Percentiles rank a stretch among this genome's conserved stretches.
Evolutionary conservation across 805 yeast genomes (phyloP).

Genomic region (Teunomyces barrocoloradensis): DNA sequence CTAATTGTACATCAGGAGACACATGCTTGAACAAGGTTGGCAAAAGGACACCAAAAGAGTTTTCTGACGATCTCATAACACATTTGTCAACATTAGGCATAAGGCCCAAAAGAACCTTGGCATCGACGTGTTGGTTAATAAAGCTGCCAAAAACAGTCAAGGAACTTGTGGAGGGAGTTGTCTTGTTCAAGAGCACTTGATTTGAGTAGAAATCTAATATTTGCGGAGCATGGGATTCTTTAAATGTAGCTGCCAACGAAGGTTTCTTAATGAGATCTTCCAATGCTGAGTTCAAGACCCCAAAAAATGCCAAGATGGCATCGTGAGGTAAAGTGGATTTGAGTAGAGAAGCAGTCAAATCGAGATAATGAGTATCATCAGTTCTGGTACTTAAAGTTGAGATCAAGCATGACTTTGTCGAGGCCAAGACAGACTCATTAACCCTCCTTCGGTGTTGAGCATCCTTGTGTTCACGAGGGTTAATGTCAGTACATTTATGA

Average conservation of each 20-base stretch:
- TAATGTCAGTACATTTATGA: constrained; percentile 17
- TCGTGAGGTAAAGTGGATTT: constrained; percentile 6
- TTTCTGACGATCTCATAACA: constrained; percentile 74
- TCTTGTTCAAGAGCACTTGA: constrained; percentile 46
- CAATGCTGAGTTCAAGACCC: constrained; percentile 22
- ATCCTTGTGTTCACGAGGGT: constrained; percentile 10
- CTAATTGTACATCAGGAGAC: constrained; percentile 34
- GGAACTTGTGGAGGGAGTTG: constrained; percentile 33
- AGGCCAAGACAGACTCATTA: constrained; percentile 25
- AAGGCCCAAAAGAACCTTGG: constrained; percentile 22
- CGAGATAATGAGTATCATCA: background rate
- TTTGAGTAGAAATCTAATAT: constrained; percentile 28
- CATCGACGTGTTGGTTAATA: constrained; percentile 41
- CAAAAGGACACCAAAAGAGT: constrained; percentile 54
- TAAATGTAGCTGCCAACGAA: constrained; percentile 12
- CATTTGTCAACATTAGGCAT: constrained; percentile 71
- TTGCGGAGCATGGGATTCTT: background rate
- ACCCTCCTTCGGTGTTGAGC: constrained; percentile 20
- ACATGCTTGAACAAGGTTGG: constrained; percentile 44
- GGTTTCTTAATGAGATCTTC: constrained; percentile 27
- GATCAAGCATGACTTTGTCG: constrained; percentile 25
- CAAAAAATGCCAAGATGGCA: constrained; percentile 19
- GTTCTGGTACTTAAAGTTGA: constrained; percentile 6
- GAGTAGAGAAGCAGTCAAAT: background rate
- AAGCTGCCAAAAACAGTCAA: constrained; percentile 44